Conservation (phyloP, 2,329 filamentous ascomycete genomes). For the Claviceps cyperi region DNA sequence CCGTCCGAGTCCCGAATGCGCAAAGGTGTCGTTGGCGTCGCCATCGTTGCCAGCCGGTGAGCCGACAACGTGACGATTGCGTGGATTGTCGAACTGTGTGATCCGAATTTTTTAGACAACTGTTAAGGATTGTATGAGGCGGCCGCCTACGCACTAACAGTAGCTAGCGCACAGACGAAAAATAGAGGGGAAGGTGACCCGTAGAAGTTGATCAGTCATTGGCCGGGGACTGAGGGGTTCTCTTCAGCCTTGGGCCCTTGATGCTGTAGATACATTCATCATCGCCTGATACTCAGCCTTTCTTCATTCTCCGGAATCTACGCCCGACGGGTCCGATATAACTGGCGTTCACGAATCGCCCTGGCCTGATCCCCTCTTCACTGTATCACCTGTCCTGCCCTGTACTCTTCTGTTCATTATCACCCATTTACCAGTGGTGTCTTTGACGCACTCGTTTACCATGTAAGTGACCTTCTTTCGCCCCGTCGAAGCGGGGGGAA, state of each 20-base stretch:
- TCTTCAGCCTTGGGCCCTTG: background rate
- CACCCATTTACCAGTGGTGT: background rate
- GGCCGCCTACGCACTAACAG: no score
- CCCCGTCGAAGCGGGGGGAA: background rate
- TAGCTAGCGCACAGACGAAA: no score
- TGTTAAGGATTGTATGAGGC: no score
- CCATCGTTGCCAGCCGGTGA: no score
- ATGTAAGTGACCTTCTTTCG: background rate
- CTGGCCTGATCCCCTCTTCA: background rate
- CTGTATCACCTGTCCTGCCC: background rate
- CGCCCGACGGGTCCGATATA: background rate
- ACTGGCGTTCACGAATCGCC: background rate
- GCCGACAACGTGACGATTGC: no score
- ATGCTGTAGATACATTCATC: background rate
- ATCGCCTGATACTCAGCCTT: background rate
- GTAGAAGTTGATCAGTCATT: no score
- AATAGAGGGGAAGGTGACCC: no score
- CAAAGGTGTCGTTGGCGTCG: no score
- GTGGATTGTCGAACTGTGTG: no score
- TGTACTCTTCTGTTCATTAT: background rate
- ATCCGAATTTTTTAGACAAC: no score
- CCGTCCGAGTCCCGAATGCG: no score
- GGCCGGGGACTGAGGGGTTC: background rate
- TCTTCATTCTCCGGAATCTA: background rate
- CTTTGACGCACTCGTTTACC: background rate